phyloP scores from a whole-genome alignment of 768 basidiomycete genomes.

The Clathrus columnatus region DNA sequence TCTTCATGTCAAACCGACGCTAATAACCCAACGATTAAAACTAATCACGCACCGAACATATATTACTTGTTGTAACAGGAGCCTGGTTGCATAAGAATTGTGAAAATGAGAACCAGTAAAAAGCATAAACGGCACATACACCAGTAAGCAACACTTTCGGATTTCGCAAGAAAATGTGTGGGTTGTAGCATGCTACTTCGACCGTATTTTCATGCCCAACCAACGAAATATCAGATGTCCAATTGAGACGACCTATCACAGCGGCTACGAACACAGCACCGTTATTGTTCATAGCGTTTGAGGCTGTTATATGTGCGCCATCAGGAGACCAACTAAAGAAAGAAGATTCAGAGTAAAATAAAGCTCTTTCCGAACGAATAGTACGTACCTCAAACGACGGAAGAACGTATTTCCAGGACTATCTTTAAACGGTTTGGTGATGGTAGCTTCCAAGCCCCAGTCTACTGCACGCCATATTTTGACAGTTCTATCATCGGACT shows the following conservation, averaged over 20 bases:
- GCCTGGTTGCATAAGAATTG: neutral
- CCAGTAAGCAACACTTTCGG: slow-evolving; percentile 28
- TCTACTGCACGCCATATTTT: slow-evolving; percentile 95
- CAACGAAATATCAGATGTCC: slow-evolving; percentile 87
- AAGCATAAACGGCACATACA: neutral
- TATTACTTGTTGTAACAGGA: slow-evolving; percentile 69
- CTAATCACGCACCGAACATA: slow-evolving; percentile 50
- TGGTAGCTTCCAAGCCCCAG: slow-evolving; percentile 78
- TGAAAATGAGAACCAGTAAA: too few relatives aligned
- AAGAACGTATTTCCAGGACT: slow-evolving; percentile 96
- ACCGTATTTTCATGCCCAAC: slow-evolving; percentile 98
- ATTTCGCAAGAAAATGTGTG: slow-evolving; percentile 85
- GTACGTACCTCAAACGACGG: slow-evolving; percentile 66
- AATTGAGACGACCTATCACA: slow-evolving; percentile 81
- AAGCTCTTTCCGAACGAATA: slow-evolving; percentile 4
- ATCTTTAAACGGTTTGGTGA: slow-evolving; percentile 85
- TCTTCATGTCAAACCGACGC: neutral
- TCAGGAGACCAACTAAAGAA: slow-evolving; percentile 89
- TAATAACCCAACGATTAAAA: neutral
- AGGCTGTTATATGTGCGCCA: slow-evolving; percentile 96
- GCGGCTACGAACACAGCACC: slow-evolving; percentile 97
- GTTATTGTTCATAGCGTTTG: slow-evolving; percentile 92
- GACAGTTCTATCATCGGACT: slow-evolving; percentile 93
- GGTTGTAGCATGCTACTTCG: slow-evolving; percentile 91
- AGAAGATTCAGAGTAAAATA: neutral